Percentiles rank a stretch among this genome's conserved stretches.
These are phyloP conservation scores for Magnusiomyces fungicola DNA, from an alignment of 1,139 yeast genomes.

Conservation along the genomic window DNA sequence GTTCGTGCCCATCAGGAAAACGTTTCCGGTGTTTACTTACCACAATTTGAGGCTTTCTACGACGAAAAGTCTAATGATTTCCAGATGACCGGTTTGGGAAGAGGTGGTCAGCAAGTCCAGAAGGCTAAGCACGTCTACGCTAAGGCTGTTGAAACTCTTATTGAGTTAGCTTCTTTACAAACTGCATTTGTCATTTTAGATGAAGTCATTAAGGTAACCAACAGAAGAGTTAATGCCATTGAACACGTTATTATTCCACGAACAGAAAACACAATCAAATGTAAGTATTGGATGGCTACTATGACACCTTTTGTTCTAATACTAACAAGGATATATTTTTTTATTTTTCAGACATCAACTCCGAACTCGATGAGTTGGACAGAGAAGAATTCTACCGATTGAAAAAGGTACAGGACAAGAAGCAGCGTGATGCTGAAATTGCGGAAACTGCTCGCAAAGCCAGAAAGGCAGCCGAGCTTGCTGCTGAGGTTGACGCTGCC, in stretches of 20 bases:
- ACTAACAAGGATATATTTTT: not conserved
- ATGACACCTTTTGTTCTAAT: not conserved
- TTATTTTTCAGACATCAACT: conserved; percentile 64
- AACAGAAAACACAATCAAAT: conserved; percentile 89
- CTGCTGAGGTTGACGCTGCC: conserved; percentile 11
- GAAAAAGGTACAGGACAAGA: conserved; percentile 95
- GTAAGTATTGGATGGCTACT: conserved; percentile 11
- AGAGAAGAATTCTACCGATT: conserved; percentile 96
- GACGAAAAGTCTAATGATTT: conserved; percentile 86
- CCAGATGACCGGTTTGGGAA: conserved; percentile 91
- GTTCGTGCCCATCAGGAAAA: conserved; percentile 91
- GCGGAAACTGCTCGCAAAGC: conserved; percentile 45
- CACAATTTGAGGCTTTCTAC: conserved; percentile 80
- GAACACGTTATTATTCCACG: conserved; percentile 97
- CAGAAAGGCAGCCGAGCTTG: conserved; percentile 17
- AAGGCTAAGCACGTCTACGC: conserved; percentile 90
- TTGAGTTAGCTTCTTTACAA: conserved; percentile 84
- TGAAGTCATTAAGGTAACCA: conserved; percentile 95
- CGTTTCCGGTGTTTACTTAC: conserved; percentile 91
- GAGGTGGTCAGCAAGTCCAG: conserved; percentile 98
- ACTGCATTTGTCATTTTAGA: conserved; percentile 95
- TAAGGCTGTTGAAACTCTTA: conserved; percentile 91
- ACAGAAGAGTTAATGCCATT: conserved; percentile 96
- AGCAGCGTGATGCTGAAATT: conserved; percentile 67
- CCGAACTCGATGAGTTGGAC: conserved; percentile 94